Evolutionary conservation across 352 stramenopile species (phyloP).

Genomic region (Saprolegnia parasitica): DNA sequence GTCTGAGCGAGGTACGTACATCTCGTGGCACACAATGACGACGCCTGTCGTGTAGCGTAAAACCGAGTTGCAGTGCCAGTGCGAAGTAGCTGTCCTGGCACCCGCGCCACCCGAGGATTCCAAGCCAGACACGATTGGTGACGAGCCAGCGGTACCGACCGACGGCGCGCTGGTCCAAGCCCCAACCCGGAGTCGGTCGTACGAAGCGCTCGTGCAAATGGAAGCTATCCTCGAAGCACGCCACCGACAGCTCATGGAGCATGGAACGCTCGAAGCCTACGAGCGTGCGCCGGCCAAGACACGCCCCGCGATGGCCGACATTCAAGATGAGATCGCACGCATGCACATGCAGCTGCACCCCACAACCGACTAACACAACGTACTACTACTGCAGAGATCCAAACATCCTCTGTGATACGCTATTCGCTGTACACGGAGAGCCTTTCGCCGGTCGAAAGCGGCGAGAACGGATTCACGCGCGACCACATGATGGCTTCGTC

Average conservation of each 20-base stretch:
- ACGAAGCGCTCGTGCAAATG: conserved; percentile 67
- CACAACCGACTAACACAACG: background rate
- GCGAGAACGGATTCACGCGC: conserved; percentile 26
- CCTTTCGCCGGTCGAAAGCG: conserved; percentile 17
- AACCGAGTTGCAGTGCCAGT: background rate
- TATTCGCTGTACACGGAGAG: background rate
- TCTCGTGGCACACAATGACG: conserved; percentile 29
- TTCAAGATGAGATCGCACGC: conserved; percentile 16
- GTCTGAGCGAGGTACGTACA: conserved; percentile 31
- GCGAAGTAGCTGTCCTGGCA: background rate
- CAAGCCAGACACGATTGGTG: background rate
- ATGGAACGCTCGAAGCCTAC: conserved; percentile 34
- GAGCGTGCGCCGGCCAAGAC: background rate
- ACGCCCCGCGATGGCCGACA: conserved; percentile 10
- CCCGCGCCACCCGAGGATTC: background rate
- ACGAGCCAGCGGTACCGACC: background rate
- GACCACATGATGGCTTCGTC: conserved; percentile 29
- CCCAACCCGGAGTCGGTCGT: conserved; percentile 43
- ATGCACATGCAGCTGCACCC: conserved; percentile 8
- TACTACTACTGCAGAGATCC: no score
- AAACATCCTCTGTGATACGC: background rate
- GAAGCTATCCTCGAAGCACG: conserved; percentile 68
- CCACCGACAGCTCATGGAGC: conserved; percentile 60
- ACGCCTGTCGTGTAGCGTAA: conserved; percentile 24
- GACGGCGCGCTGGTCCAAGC: background rate